Evolutionary conservation across 2,329 filamentous ascomycete genomes (phyloP).

Genomic region (Colletotrichum plurivorum): DNA sequence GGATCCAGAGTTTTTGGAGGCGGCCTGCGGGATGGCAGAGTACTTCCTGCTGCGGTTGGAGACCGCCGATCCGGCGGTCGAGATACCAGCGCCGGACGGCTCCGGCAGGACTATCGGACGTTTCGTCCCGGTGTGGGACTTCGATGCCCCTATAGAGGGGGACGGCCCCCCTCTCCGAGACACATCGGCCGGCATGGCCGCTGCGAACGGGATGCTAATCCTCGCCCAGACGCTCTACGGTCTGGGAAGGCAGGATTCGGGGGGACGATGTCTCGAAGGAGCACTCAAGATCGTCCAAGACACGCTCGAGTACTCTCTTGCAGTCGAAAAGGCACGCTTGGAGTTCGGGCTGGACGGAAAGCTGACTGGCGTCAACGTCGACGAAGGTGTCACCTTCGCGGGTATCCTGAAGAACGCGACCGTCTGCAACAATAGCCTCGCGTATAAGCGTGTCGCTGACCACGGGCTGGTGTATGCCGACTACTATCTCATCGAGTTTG

Average conservation of each 20-base stretch:
- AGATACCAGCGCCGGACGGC: conserved; percentile 39
- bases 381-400: background rate
- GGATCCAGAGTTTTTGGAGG: conserved; percentile 55
- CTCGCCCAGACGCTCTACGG: conserved; percentile 42
- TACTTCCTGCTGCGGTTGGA: conserved; percentile 61
- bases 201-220: conserved; percentile 48
- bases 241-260: conserved; percentile 13
- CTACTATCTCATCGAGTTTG: conserved; percentile 50
- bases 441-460: background rate
- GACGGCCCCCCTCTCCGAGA: conserved; percentile 48
- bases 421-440: background rate
- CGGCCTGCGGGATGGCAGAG: conserved; percentile 59
- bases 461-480: background rate
- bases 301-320: background rate
- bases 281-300: background rate
- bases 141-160: conserved; percentile 59
- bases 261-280: conserved; percentile 15
- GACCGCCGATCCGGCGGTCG: conserved; percentile 42
- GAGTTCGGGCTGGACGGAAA: background rate
- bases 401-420: background rate
- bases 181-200: conserved; percentile 49
- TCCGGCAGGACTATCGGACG: conserved; percentile 30
- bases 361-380: background rate
- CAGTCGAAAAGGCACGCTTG: background rate
- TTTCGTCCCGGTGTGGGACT: conserved; percentile 58